Evolutionary conservation across 192 early-diverging fungal species (phyloP), one percentile per base, ranked within the genome.

Genomic region (Obelidium mucronatum): DNA sequence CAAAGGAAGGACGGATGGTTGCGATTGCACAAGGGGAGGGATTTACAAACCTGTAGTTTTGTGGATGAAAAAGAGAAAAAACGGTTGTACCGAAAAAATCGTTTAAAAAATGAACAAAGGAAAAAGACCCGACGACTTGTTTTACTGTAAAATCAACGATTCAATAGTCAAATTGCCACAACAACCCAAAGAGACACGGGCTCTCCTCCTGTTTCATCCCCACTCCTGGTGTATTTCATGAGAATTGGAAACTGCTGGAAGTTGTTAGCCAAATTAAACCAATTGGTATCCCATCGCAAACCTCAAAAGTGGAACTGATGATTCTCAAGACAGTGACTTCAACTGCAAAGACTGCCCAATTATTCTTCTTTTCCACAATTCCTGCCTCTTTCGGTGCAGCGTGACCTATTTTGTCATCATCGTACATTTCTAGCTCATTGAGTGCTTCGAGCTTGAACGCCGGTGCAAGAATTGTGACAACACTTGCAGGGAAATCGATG

Each of bases 221-320:
- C 75, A 62, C 82, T 85, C 68, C 81, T 86, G 5, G 82, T 82
- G 59, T 84, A 88, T 3, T 80, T 86, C 6, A 92, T 87, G 2
- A 89, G 65, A 6, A 92, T 79, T 28, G 90, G 89, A 54, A 92
- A 89, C 90, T 91, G 78, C n/a, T n/a, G n/a, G n/a, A n/a, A n/a
- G n/a, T n/a, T n/a, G n/a, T n/a, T 30, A 73, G 35, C 44, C 31
- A 66, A 37, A 44, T 48, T 31, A 51, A 39, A 53, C n/a, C 6
- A n/a, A 54, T 24, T n/a, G 17, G 3, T 13, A 74, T 63, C 34
- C 19, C 36, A 2, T 68, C 59, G 34, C 40, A 54, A 28, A 15
- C 1, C 0, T 17, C n/a, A 40, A 53, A 28, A 8, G 17, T 35
- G 26, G 17, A 79, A 1, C 77, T 60, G 73, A 26, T 76, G 22